These are phyloP conservation scores for Gnetum montanum DNA, from an alignment of 75 land plant species.

Conservation along the genomic window DNA sequence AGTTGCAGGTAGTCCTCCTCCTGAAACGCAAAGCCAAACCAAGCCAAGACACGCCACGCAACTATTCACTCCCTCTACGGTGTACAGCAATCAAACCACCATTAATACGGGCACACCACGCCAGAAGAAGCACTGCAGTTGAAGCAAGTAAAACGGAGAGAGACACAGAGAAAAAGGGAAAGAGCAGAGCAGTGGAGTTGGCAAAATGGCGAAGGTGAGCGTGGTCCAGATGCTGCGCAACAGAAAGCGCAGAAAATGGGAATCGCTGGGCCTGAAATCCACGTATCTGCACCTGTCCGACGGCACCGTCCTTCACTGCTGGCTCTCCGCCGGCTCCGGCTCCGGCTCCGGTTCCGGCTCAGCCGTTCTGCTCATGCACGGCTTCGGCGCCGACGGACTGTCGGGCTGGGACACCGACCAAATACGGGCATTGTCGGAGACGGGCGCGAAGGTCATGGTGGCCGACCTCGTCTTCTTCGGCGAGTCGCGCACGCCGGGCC, in stretches of 20 bases:
- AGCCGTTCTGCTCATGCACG: conserved; percentile 46
- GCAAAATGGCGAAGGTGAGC: no score
- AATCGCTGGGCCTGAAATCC: conserved; percentile 37
- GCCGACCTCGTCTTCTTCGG: conserved; percentile 80
- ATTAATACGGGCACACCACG: no score
- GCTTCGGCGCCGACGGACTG: conserved; percentile 57
- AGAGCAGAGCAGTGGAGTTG: no score
- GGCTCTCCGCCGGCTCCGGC: conserved; percentile 9
- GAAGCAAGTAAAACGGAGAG: no score
- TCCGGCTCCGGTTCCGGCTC: conserved; percentile 14
- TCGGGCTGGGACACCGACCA: conserved; percentile 50
- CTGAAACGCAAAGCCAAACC: no score
- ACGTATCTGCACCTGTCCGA: conserved; percentile 24
- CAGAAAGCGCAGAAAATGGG: not conserved
- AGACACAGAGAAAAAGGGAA: no score
- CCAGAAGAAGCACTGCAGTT: no score
- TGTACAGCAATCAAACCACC: no score
- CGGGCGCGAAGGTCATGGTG: conserved; percentile 47
- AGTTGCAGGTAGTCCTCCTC: no score
- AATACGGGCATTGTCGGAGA: conserved; percentile 16
- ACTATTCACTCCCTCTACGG: no score
- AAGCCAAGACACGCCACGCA: no score
- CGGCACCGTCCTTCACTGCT: conserved; percentile 51
- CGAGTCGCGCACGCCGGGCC: conserved; percentile 30
- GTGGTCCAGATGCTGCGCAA: not conserved